Base-by-base conservation (phyloP, 2,329 filamentous ascomycete genomes). In the Talaromyces islandicus region DNA sequence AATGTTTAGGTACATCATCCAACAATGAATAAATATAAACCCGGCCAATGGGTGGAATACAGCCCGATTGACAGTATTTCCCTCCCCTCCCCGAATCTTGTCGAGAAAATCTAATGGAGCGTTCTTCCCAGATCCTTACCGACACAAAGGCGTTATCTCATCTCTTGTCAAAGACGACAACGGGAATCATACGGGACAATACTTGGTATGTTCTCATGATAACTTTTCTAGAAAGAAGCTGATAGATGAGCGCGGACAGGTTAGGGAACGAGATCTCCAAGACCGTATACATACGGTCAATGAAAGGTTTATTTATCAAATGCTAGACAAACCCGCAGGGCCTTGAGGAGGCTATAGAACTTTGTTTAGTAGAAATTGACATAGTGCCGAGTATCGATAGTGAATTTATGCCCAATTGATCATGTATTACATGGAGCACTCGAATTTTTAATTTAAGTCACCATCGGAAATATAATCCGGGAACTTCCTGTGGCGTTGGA, bases 11-110 rank as follows among this genome's bases (percentile, higher is more conserved):
- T 54, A 41, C 21, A 19, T 54, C 27, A 10, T 9, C 19, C 24
- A 19, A n/a, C 35, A 27, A 46, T n/a, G 7, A 61, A 14, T 12
- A 57, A 57, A 55, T 61, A 55, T 27, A 58, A 61, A 25, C 50
- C 59, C 17, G 59, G 59, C 29, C 59, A 61, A 25, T 61, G 59
- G 59, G 24, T 61, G n/a, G 59, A 61, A 50, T 61, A 61, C n/a
- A 61, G 59, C 54, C 59, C 59, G 25, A 55, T 61, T 35, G 59
- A 61, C 30, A 46, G 59, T 56, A 56, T 11, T 27, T 30, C 14
- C 9, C n/a, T n/a, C 21, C 32, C 41, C 30, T 5, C 24, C 24
- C 35, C 25, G 46, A 7, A 19, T 4, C 12, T 41, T 43, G 19
- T 46, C 12, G 29, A 24, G 12, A 30, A 27, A 21, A 30, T n/a